phyloP scores from a whole-genome alignment of 2,329 filamentous ascomycete genomes.

The Pyricularia pennisetigena region DNA sequence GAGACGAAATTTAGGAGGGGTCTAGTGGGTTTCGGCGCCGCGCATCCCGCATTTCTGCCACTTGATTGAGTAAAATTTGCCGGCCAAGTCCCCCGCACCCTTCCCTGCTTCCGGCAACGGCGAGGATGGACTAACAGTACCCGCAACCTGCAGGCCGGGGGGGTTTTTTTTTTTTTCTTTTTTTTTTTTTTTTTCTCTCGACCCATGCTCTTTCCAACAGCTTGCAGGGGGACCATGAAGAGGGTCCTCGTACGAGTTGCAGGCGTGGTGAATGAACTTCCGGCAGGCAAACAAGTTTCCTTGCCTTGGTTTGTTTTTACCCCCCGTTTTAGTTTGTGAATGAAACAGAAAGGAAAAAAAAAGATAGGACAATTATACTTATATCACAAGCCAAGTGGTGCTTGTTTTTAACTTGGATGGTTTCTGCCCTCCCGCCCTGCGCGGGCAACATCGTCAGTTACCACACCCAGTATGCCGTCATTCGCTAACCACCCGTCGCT shows the following conservation, averaged over 20 bases:
- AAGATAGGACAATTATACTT: neutral
- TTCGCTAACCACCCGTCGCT: neutral
- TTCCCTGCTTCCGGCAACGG: neutral
- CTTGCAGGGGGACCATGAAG: neutral
- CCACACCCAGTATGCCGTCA: no score
- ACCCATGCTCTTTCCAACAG: no score
- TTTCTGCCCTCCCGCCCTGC: neutral
- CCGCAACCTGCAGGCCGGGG: neutral
- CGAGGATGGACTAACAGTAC: neutral
- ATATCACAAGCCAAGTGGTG: neutral
- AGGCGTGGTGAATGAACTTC: neutral
- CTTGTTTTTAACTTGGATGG: neutral
- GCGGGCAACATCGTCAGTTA: neutral
- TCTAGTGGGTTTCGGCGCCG: neutral
- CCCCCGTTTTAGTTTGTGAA: neutral
- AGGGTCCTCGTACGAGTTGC: neutral
- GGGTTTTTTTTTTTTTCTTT: no score
- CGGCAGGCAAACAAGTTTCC: neutral
- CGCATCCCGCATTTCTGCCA: neutral
- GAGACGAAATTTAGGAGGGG: neutral
- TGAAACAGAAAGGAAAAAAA: neutral
- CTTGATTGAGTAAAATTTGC: neutral
- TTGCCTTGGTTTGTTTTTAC: neutral
- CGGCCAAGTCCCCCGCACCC: neutral
- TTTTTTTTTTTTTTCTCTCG: no score